Evolutionary conservation across 306 rosid species (phyloP).

Genomic region (Sophora flavescens): DNA sequence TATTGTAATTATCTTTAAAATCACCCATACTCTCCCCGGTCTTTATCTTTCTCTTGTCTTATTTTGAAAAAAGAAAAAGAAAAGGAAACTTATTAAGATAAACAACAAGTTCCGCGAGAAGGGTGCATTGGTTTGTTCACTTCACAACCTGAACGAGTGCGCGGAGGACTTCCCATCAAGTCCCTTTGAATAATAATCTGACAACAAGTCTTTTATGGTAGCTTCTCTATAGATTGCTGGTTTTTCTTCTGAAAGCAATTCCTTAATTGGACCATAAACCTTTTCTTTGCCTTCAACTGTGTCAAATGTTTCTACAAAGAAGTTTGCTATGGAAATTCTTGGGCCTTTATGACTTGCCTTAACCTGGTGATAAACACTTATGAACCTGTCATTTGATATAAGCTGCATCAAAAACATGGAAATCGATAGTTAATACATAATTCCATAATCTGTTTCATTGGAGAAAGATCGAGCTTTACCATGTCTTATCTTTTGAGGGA

Average conservation of each 20-base stretch:
- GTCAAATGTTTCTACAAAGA: background rate
- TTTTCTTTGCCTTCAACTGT: background rate
- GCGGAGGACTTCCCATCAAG: constrained; percentile 44
- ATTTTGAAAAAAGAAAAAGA: too few species aligned
- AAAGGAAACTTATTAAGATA: too few species aligned
- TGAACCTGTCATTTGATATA: background rate
- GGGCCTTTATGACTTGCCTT: background rate
- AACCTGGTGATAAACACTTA: background rate
- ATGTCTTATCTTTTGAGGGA: too few species aligned
- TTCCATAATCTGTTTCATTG: constrained; percentile 15
- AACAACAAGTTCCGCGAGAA: too few species aligned
- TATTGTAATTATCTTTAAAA: too few species aligned
- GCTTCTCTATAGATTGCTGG: constrained; percentile 2
- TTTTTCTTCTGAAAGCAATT: constrained; percentile 48
- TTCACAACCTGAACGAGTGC: too few species aligned
- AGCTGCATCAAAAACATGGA: background rate
- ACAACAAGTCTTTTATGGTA: constrained; percentile 21
- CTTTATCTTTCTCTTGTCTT: too few species aligned
- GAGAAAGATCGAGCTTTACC: too few species aligned
- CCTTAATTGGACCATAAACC: constrained; percentile 50
- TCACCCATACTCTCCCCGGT: too few species aligned
- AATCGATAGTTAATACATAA: background rate
- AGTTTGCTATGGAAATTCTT: background rate
- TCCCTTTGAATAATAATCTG: constrained; percentile 1
- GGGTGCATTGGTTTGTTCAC: too few species aligned